These are phyloP conservation scores for Vaccinium darrowii DNA, from an alignment of 148 eudicot genomes.

Conservation along the genomic window DNA sequence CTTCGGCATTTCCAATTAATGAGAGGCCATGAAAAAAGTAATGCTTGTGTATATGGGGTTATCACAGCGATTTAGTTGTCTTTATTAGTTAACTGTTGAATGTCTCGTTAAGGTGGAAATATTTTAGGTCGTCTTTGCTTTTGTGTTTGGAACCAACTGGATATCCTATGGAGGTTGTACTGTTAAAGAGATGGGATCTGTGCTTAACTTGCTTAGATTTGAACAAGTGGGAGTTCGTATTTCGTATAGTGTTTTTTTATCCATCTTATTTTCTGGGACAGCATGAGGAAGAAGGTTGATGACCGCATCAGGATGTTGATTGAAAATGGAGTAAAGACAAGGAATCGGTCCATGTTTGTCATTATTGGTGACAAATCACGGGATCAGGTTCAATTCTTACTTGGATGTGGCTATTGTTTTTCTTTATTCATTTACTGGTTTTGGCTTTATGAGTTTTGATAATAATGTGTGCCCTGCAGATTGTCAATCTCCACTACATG, in stretches of 20 bases:
- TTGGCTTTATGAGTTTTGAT: neutral
- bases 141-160: neutral
- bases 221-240: neutral
- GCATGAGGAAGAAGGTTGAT: constrained; percentile 82
- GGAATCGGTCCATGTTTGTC: constrained; percentile 74
- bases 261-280: constrained; percentile 15
- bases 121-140: neutral
- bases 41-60: neutral
- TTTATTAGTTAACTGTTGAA: neutral
- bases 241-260: neutral
- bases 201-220: neutral
- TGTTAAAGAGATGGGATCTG: neutral
- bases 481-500: constrained; percentile 73
- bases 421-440: neutral
- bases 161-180: neutral
- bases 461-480: constrained; percentile 31
- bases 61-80: neutral
- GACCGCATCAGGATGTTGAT: constrained; percentile 78
- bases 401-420: neutral
- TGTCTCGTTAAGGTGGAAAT: neutral
- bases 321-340: constrained; percentile 77
- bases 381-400: constrained; percentile 40
- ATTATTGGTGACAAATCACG: constrained; percentile 80
- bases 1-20: too few species aligned
- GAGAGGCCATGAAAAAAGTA: neutral